Evolutionary conservation across 441 rosid genomes (phyloP).

Genomic region (Pelargonium myrrhifolium): DNA sequence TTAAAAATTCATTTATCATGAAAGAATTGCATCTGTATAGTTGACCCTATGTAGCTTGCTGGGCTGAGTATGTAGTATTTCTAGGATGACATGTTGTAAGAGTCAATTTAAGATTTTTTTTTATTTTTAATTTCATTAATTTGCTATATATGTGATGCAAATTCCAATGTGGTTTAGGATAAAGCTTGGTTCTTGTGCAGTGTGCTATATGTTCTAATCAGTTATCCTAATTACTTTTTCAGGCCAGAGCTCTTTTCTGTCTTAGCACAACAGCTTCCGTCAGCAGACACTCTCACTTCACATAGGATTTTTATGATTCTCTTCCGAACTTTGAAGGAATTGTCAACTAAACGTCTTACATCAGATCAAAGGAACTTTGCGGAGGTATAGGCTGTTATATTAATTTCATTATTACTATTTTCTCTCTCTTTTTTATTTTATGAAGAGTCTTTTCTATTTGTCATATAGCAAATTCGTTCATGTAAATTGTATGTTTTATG

Average conservation of each 20-base stretch:
- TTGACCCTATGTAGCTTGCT: too few relatives aligned
- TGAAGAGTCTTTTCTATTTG: not conserved
- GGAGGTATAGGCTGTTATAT: conserved; percentile 44
- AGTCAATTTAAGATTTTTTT: not conserved
- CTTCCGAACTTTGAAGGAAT: conserved; percentile 81
- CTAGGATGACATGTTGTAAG: too few relatives aligned
- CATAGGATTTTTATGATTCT: conserved; percentile 90
- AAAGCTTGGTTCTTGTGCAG: not conserved
- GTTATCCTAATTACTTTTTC: conserved; percentile 27
- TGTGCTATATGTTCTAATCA: conserved; percentile 17
- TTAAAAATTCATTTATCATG: too few relatives aligned
- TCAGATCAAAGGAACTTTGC: conserved; percentile 82
- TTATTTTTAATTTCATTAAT: not conserved
- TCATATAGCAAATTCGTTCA: not conserved
- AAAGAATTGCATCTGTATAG: too few relatives aligned
- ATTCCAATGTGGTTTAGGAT: not conserved
- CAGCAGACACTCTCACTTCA: conserved; percentile 74
- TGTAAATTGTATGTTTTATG: not conserved
- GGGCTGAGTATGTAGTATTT: too few relatives aligned
- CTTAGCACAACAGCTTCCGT: conserved; percentile 80
- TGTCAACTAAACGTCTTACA: conserved; percentile 89
- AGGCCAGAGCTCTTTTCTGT: conserved; percentile 88
- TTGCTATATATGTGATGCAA: not conserved
- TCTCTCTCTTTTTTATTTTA: not conserved
- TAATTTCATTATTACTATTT: conserved; percentile 8